Conservation (phyloP, 441 rosid species). For the Corymbia citriodora region DNA sequence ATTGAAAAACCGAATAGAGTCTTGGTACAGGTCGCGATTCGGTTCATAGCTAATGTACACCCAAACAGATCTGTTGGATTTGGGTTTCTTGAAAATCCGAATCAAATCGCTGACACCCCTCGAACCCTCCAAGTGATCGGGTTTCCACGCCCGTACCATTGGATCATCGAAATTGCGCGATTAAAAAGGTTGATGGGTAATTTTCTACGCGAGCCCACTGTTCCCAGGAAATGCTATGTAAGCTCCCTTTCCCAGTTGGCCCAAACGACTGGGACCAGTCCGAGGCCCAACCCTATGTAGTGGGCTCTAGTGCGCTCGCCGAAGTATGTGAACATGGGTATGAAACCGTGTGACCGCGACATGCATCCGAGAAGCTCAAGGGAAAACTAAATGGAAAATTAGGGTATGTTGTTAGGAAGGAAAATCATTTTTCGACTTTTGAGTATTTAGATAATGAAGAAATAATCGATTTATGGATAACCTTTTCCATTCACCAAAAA, state of each 20-base stretch:
- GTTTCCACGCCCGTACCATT: not conserved
- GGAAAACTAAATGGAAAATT: not conserved
- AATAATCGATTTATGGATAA: not conserved
- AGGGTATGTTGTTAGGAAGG: not conserved
- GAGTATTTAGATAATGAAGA: accelerated
- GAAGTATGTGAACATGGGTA: not conserved
- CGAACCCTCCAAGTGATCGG: not conserved
- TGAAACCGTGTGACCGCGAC: not conserved
- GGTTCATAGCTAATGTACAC: not conserved
- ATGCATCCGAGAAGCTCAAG: not conserved
- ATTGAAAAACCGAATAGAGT: not conserved
- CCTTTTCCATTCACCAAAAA: accelerated
- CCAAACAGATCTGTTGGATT: not conserved
- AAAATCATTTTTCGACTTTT: not conserved
- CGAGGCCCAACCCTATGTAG: not conserved
- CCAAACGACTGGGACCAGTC: not conserved
- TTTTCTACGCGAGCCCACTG: not conserved
- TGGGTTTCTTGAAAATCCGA: accelerated
- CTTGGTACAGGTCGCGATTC: not conserved
- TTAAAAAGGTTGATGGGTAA: not conserved
- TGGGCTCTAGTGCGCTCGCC: not conserved
- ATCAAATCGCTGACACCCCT: not conserved
- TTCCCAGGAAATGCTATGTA: not conserved
- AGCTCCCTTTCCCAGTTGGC: not conserved
- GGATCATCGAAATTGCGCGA: not conserved